Conservation (phyloP, 1,139 yeast species). For the Yamadazyma triangularis region DNA sequence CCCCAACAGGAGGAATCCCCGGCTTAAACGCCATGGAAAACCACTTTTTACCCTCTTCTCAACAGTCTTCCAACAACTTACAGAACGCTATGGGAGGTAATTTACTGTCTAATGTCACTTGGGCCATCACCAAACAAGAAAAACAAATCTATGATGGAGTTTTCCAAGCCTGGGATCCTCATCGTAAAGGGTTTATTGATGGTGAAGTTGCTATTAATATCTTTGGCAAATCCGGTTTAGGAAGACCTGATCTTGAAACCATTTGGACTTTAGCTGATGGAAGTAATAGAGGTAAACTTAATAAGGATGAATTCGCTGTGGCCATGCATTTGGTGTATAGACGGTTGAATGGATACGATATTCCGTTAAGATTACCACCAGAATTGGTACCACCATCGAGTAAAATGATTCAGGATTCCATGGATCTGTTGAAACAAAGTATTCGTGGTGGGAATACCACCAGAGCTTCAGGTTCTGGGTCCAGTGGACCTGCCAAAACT, state of each 20-base stretch:
- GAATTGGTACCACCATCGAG: conserved; percentile 80
- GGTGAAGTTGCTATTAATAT: conserved; percentile 83
- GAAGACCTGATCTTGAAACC: conserved; percentile 77
- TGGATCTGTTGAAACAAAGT: conserved; percentile 39
- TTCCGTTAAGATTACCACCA: conserved; percentile 71
- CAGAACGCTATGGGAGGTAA: conserved; percentile 52
- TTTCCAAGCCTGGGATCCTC: conserved; percentile 81
- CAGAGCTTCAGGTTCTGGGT: conserved; percentile 15
- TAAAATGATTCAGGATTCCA: conserved; percentile 46
- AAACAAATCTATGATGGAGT: conserved; percentile 83
- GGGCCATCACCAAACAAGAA: conserved; percentile 86
- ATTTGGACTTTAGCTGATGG: conserved; percentile 84
- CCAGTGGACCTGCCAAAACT: conserved; percentile 27
- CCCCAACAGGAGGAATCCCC: conserved; percentile 71
- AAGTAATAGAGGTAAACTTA: conserved; percentile 66
- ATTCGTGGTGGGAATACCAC: conserved; percentile 30
- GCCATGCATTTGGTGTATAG: conserved; percentile 83
- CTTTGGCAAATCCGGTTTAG: conserved; percentile 85
- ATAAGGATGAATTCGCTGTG: conserved; percentile 74
- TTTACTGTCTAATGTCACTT: conserved; percentile 47
- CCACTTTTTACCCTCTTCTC: conserved; percentile 67
- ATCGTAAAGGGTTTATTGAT: conserved; percentile 62
- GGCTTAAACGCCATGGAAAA: conserved; percentile 72
- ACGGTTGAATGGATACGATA: conserved; percentile 65
- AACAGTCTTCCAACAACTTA: conserved; percentile 37